These are phyloP conservation scores for Omphalea diandra DNA, from an alignment of 441 rosid species.

Conservation along the genomic window DNA sequence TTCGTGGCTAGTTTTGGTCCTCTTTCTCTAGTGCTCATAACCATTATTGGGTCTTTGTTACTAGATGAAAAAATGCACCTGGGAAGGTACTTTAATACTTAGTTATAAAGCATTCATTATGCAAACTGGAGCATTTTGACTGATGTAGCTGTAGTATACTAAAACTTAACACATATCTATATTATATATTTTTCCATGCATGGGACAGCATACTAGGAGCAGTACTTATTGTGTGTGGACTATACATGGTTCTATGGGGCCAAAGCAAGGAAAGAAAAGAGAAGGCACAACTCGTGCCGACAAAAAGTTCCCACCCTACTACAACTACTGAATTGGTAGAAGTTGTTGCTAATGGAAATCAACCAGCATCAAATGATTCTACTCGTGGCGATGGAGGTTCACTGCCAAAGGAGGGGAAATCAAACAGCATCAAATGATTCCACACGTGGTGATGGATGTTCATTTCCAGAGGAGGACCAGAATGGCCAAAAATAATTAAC, in stretches of 20 bases:
- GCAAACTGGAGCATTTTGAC: too few relatives aligned
- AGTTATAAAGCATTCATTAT: too few relatives aligned
- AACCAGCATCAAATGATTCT: not conserved
- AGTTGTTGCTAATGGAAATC: not conserved
- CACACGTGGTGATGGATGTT: not conserved
- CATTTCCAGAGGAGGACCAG: not conserved
- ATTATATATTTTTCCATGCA: not conserved
- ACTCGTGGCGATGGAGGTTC: not conserved
- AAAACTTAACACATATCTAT: too few relatives aligned
- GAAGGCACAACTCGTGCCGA: not conserved
- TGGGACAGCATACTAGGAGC: conserved; percentile 5
- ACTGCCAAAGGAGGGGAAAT: not conserved
- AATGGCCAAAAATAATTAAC: too few relatives aligned
- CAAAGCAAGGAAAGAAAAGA: conserved; percentile 2
- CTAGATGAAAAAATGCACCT: conserved; percentile 22
- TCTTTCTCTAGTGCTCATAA: conserved; percentile 9
- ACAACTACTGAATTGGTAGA: not conserved
- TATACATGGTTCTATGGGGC: conserved; percentile 20
- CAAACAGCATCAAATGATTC: not conserved
- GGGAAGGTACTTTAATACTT: conserved; percentile 21
- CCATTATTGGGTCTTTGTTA: conserved; percentile 12
- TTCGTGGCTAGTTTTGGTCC: conserved; percentile 24
- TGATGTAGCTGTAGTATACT: too few relatives aligned
- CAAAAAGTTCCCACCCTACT: not conserved
- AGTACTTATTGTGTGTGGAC: conserved; percentile 10